Conservation (phyloP, 352 stramenopile species). For the Phytophthora meadii region DNA sequence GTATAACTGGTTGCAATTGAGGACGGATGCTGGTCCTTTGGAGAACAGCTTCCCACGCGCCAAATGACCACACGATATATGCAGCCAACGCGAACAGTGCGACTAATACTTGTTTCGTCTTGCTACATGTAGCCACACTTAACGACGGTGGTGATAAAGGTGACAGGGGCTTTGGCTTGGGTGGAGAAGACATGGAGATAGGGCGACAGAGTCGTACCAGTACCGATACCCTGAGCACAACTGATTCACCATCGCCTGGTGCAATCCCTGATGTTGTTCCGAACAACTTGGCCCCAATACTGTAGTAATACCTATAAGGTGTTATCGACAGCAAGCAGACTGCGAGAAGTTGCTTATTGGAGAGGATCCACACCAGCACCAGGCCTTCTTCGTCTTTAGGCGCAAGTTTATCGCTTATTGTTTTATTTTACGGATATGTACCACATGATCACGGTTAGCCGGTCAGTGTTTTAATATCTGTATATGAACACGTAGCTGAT, state of each 20-base stretch:
- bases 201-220: background rate
- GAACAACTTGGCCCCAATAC: background rate
- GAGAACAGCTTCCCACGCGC: constrained; percentile 23
- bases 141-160: background rate
- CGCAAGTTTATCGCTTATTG: no score
- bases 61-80: constrained; percentile 31
- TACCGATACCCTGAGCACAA: background rate
- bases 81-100: constrained; percentile 12
- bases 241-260: constrained; percentile 18
- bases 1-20: constrained; percentile 36
- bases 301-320: no score
- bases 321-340: background rate
- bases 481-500: no score
- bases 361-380: no score
- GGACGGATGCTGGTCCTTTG: constrained; percentile 11
- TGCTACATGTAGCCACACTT: background rate
- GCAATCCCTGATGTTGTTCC: background rate
- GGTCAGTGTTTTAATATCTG: no score
- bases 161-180: constrained; percentile 5
- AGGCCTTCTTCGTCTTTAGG: no score
- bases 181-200: constrained; percentile 2
- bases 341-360: no score
- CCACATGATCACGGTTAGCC: no score
- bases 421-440: no score
- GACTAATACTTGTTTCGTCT: constrained; percentile 14